Conservation (phyloP, 2,329 filamentous ascomycete genomes). For the Neonectria hederae region DNA sequence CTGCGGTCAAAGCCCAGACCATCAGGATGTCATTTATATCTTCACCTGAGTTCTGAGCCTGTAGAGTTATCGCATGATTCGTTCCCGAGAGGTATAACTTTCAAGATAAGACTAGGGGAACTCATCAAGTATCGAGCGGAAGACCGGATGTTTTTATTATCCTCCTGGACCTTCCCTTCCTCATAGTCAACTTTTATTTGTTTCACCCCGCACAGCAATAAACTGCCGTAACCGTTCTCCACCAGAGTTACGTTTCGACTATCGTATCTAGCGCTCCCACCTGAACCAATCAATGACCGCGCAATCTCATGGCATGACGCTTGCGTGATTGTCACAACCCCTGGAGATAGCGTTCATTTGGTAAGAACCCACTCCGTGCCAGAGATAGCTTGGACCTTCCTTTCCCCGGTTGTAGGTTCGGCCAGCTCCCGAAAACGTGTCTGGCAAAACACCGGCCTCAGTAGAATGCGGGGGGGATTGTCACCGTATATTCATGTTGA, state of each 20-base stretch:
- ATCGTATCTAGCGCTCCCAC: not conserved
- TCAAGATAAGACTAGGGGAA: not conserved
- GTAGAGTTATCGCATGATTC: not conserved
- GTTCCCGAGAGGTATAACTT: not conserved
- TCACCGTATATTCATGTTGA: not conserved
- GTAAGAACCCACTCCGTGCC: not conserved
- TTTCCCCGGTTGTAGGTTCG: not conserved
- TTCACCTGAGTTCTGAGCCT: not conserved
- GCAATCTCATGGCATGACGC: not conserved
- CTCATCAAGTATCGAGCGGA: not conserved
- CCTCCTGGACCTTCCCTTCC: conserved; percentile 13
- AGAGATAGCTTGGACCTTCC: conserved; percentile 10
- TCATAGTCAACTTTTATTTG: not conserved
- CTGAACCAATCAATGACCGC: not conserved
- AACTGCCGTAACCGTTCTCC: not conserved
- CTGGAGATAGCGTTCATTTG: not conserved
- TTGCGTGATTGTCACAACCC: not conserved
- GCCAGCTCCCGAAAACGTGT: not conserved
- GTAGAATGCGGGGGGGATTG: not conserved
- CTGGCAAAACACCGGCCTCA: not conserved
- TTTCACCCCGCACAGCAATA: not conserved
- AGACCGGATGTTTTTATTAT: not conserved
- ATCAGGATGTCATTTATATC: not conserved
- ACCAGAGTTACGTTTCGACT: not conserved
- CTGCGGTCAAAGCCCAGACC: not conserved